phyloP scores from a whole-genome alignment of 106 monocot genomes.

The Acorus gramineus region DNA sequence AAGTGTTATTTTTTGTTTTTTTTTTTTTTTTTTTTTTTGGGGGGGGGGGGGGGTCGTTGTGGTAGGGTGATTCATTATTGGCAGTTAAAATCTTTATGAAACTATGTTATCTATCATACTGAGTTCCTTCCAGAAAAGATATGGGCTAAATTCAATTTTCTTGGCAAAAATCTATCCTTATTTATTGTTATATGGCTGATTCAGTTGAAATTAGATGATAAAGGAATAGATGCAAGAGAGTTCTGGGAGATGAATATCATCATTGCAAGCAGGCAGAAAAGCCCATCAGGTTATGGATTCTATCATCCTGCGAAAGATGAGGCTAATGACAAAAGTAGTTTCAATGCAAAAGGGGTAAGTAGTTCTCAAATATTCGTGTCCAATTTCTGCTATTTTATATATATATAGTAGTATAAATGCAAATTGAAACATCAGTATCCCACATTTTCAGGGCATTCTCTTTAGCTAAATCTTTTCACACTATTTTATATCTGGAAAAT shows the following conservation, averaged over 20 bases:
- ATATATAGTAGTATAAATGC: too few relatives aligned
- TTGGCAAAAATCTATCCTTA: slow-evolving; percentile 3
- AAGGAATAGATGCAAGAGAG: slow-evolving; percentile 65
- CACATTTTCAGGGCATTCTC: too few relatives aligned
- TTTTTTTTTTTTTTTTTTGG: too few relatives aligned
- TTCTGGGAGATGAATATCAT: slow-evolving; percentile 79
- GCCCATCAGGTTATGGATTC: slow-evolving; percentile 85
- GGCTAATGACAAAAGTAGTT: slow-evolving; percentile 22
- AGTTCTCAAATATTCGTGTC: neutral
- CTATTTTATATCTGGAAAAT: too few relatives aligned
- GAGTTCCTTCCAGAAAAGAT: too few relatives aligned
- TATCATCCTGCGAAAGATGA: slow-evolving; percentile 83
- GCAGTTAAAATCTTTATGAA: too few relatives aligned
- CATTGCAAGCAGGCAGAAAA: slow-evolving; percentile 66
- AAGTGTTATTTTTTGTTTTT: neutral
- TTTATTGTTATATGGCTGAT: neutral
- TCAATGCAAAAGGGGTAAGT: slow-evolving; percentile 33
- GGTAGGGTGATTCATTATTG: too few relatives aligned
- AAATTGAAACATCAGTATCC: too few relatives aligned
- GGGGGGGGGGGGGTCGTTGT: too few relatives aligned
- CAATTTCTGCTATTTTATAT: neutral
- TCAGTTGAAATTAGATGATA: slow-evolving; percentile 81
- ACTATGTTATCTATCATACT: too few relatives aligned
- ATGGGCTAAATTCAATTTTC: too few relatives aligned
- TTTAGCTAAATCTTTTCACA: too few relatives aligned